Percentiles rank a stretch among this genome's conserved stretches.
These are phyloP conservation scores for Vitis labrusca DNA, from an alignment of 164 flowering plant genomes.

Conservation along the genomic window DNA sequence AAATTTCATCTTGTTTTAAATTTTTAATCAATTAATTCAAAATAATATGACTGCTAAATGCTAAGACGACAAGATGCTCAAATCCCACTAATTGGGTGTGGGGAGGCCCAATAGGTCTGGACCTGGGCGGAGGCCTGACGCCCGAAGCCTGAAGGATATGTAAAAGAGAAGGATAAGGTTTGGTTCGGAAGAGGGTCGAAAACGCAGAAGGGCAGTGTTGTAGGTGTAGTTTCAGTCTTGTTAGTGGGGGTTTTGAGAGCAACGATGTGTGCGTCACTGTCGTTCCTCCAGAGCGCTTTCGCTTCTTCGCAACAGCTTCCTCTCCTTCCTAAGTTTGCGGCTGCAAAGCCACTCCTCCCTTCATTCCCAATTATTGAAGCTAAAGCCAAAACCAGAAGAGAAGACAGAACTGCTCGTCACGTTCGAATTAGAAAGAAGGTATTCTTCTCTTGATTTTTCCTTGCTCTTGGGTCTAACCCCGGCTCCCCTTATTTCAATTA, in stretches of 20 bases:
- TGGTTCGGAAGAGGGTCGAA: no score
- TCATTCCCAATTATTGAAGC: constrained; percentile 33
- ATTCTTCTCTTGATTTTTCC: background rate
- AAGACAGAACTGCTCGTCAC: constrained; percentile 76
- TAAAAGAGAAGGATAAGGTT: no score
- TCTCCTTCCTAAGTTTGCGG: constrained; percentile 10
- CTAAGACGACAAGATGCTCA: no score
- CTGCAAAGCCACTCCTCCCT: background rate
- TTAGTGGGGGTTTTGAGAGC: background rate
- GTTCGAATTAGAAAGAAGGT: constrained; percentile 85
- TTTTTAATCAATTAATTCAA: no score
- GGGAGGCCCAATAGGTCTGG: no score
- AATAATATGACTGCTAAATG: no score
- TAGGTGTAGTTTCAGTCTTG: no score
- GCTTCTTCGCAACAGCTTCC: constrained; percentile 15
- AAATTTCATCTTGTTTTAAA: no score
- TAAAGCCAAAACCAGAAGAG: constrained; percentile 47
- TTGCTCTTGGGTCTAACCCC: background rate
- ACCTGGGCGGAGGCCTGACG: no score
- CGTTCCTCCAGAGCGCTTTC: constrained; percentile 22
- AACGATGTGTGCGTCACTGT: constrained; percentile 16
- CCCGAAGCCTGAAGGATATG: no score
- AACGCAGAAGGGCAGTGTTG: no score
- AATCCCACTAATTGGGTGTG: no score
- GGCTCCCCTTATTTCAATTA: background rate